Conservation (phyloP, 495 filamentous ascomycete species). For the Astrocystis sublimbata region DNA sequence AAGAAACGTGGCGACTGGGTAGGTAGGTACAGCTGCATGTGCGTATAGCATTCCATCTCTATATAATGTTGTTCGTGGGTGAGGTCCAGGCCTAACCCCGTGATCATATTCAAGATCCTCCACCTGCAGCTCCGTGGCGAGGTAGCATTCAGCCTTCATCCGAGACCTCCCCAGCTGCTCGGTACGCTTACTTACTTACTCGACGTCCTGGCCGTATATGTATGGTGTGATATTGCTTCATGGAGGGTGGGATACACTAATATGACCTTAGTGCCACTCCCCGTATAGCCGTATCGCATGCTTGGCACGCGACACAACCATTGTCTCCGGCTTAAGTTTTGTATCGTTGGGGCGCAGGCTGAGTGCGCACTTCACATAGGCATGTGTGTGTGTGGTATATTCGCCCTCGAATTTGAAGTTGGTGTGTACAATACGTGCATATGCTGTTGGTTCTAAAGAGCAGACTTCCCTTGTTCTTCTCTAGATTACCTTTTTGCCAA, state of each 20-base stretch:
- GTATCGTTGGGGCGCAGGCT: neutral
- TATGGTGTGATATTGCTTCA: neutral
- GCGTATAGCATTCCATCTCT: neutral
- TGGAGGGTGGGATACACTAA: neutral
- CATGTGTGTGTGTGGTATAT: neutral
- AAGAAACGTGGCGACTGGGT: neutral
- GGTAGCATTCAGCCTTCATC: neutral
- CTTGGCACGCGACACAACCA: neutral
- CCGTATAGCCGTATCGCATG: conserved; percentile 3
- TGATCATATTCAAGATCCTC: neutral
- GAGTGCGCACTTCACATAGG: too few relatives aligned
- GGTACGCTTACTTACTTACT: conserved; percentile 12
- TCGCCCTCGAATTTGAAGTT: neutral
- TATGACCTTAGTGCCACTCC: neutral
- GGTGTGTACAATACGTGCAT: neutral
- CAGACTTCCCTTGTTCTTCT: neutral
- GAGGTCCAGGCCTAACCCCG: neutral
- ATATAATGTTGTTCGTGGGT: neutral
- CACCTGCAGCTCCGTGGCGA: neutral
- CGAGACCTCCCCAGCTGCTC: neutral
- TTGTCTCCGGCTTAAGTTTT: neutral
- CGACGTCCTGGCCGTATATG: neutral
- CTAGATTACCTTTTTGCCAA: neutral
- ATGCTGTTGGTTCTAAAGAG: neutral
- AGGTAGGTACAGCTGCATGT: neutral